These are phyloP conservation scores for Pichia sp. DNA, from an alignment of 1,139 yeast genomes.

Conservation along the genomic window DNA sequence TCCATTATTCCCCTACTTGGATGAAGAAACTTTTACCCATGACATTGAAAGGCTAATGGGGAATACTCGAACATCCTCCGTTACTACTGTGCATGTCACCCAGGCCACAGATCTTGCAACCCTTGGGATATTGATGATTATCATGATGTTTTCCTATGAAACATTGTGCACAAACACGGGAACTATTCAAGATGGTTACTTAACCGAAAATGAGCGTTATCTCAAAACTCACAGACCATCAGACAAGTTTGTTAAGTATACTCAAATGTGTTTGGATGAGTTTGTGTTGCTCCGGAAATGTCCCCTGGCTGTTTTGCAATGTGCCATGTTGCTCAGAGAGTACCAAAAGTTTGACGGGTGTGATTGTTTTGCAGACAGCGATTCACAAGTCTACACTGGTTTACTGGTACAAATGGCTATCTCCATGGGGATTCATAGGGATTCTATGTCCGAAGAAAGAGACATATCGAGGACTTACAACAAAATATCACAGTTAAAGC, in stretches of 20 bases:
- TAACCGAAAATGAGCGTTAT: not conserved
- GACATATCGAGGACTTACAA: slow-evolving; percentile 13
- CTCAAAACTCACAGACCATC: not conserved
- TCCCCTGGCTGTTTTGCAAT: slow-evolving; percentile 43
- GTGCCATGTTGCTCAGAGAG: slow-evolving; percentile 37
- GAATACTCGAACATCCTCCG: not conserved
- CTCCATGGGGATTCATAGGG: slow-evolving; percentile 46
- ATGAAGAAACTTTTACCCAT: slow-evolving; percentile 32
- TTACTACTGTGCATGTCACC: slow-evolving; percentile 14
- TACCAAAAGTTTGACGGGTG: slow-evolving; percentile 30
- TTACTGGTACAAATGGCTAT: slow-evolving; percentile 42
- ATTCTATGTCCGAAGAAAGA: slow-evolving; percentile 33
- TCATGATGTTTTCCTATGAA: slow-evolving; percentile 37
- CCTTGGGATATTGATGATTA: slow-evolving; percentile 36
- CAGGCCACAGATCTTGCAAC: slow-evolving; percentile 37
- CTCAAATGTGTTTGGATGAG: slow-evolving; percentile 39
- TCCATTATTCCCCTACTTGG: slow-evolving; percentile 41
- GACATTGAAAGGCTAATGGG: slow-evolving; percentile 23
- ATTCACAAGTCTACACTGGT: slow-evolving; percentile 38
- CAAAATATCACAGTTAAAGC: slow-evolving; percentile 30
- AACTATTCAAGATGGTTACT: not conserved
- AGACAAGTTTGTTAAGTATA: slow-evolving; percentile 1
- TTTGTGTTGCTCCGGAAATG: slow-evolving; percentile 42
- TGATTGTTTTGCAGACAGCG: slow-evolving; percentile 39
- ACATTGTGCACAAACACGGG: slow-evolving; percentile 32